Percentiles rank a stretch among this genome's conserved stretches.
phyloP scores from a whole-genome alignment of 805 yeast genomes.

The Ogataea allantospora region DNA sequence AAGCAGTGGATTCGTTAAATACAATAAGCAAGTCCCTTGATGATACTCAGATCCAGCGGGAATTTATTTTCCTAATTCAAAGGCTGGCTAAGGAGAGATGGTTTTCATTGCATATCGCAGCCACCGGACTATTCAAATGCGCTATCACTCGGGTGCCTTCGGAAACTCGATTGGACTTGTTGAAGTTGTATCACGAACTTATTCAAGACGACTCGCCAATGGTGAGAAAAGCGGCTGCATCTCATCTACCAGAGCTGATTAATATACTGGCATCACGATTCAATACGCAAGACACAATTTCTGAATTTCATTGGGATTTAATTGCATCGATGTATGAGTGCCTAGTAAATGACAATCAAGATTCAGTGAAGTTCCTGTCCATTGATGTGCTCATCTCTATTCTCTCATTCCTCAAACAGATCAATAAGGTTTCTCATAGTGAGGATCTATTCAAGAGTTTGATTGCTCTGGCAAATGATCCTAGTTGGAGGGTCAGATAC shows the following conservation, averaged over 20 bases:
- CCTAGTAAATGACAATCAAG: slow-evolving; percentile 83
- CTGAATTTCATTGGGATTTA: slow-evolving; percentile 69
- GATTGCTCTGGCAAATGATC: slow-evolving; percentile 74
- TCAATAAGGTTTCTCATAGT: slow-evolving; percentile 56
- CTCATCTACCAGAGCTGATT: slow-evolving; percentile 72
- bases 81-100: slow-evolving; percentile 84
- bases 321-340: slow-evolving; percentile 79
- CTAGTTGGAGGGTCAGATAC: slow-evolving; percentile 97
- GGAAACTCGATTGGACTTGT: slow-evolving; percentile 55
- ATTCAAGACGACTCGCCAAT: slow-evolving; percentile 92
- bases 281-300: slow-evolving; percentile 41
- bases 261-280: slow-evolving; percentile 44
- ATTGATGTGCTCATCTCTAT: slow-evolving; percentile 87
- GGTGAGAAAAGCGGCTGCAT: slow-evolving; percentile 95
- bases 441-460: slow-evolving; percentile 64
- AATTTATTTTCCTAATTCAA: slow-evolving; percentile 73
- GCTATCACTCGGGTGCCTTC: slow-evolving; percentile 60
- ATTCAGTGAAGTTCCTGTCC: slow-evolving; percentile 86
- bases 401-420: slow-evolving; percentile 61
- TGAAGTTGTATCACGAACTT: slow-evolving; percentile 65
- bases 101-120: slow-evolving; percentile 90
- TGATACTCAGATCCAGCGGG: slow-evolving; percentile 58
- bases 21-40: slow-evolving; percentile 62
- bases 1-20: slow-evolving; percentile 85
- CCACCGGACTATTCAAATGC: slow-evolving; percentile 81